Evolutionary conservation across 75 land plant species (phyloP), one percentile per base, ranked within the genome.

Genomic region (Cryptomeria japonica): DNA sequence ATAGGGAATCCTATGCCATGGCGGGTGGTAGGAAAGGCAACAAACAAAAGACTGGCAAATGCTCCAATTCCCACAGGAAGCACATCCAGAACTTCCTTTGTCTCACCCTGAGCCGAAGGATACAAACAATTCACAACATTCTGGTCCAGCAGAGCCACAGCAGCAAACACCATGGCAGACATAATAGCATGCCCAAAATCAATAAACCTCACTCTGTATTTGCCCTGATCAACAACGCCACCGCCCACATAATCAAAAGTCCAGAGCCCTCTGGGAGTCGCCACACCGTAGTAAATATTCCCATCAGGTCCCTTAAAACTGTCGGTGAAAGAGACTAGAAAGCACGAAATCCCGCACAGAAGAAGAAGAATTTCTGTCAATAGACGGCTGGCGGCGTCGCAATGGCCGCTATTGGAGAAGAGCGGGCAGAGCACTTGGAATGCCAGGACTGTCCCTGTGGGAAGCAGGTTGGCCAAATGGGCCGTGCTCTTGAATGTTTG

Each of bases 361-460:
- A 5, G 18, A 5, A 88, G 37, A 38, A 88, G 91, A 38, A 39
- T 34, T n/a, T 87, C 46, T 0, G 96, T 91, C 51, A 88, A 78
- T 36, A 15, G 0, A 2, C 83, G 88, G 89, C 53, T 83, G 0
- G 36, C 72, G 1, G 88, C 19, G 28, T 84, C 70, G 86, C 96
- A 94, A 3, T 89, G n/a, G 72, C 97, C 97, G 38, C 87, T 37
- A 86, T 92, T 87, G 37, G 95, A 92, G 86, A 94, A 80, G 32
- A 92, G 83, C 0, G 97, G 97, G 0, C 92, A 76, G 9, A 95
- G 86, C 34, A 92, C 38, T 79, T 95, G 95, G 91, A 95, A 95
- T 4, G 87, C 80, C 31, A 95, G 93, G 32, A 93, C 96, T 3
- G 97, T 87, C 31, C 97, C 97, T 5, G 97, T 94, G 14, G 97